Evolutionary conservation across 306 rosid genomes (phyloP).

Genomic region (Sindora glabra): DNA sequence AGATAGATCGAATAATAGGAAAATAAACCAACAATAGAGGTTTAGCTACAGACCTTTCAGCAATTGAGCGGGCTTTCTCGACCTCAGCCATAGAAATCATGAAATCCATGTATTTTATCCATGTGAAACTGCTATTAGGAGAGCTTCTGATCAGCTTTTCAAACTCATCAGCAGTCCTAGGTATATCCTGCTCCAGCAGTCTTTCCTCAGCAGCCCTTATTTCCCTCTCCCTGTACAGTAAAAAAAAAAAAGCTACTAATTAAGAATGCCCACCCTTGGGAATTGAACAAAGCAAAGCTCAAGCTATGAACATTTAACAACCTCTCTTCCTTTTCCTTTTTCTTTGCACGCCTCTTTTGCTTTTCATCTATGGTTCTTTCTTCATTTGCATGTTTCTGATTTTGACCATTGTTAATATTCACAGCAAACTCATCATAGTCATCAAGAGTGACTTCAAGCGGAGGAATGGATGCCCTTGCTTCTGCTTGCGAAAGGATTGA

Average conservation of each 20-base stretch:
- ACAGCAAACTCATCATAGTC: constrained; percentile 37
- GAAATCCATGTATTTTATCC: constrained; percentile 90
- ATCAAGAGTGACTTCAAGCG: constrained; percentile 84
- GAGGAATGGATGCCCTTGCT: constrained; percentile 69
- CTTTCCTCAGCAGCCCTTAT: constrained; percentile 82
- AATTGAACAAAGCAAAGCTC: neutral
- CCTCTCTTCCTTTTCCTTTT: constrained; percentile 69
- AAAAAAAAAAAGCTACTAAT: neutral
- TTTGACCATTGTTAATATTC: constrained; percentile 16
- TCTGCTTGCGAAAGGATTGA: constrained; percentile 47
- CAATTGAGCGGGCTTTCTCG: constrained; percentile 89
- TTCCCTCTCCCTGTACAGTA: constrained; percentile 56
- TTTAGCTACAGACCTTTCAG: constrained; percentile 66
- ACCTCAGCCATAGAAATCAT: constrained; percentile 60
- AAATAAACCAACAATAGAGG: neutral
- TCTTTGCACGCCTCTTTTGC: constrained; percentile 54
- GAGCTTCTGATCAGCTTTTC: constrained; percentile 85
- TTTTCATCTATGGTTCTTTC: constrained; percentile 34
- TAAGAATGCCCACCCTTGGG: neutral
- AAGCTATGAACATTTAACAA: constrained; percentile 15
- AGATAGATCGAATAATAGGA: neutral
- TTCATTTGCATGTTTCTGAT: constrained; percentile 35
- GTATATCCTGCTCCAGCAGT: constrained; percentile 65
- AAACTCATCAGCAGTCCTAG: constrained; percentile 83
- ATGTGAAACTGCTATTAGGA: constrained; percentile 81